These are phyloP conservation scores for Mollisia scopiformis DNA, from an alignment of 2,329 filamentous ascomycete genomes.

Conservation along the genomic window DNA sequence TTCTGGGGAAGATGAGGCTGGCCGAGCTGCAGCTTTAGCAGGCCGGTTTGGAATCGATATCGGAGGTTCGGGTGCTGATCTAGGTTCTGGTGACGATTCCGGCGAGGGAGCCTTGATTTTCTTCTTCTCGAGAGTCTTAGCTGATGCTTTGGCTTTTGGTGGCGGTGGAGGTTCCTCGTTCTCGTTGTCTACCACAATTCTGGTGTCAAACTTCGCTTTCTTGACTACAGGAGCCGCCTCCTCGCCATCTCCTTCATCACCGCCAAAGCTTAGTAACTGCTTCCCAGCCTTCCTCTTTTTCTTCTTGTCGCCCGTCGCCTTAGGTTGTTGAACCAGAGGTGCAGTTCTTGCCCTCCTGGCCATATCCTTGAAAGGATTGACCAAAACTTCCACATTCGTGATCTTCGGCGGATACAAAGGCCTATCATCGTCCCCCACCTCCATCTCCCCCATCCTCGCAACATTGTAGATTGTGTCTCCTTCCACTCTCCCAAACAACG, in stretches of 20 bases:
- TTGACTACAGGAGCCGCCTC: slow-evolving; percentile 65
- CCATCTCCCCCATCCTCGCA: slow-evolving; percentile 88
- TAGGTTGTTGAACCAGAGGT: slow-evolving; percentile 48
- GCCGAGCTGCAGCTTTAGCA: slow-evolving; percentile 36
- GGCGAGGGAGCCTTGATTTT: slow-evolving; percentile 36
- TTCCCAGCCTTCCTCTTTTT: slow-evolving; percentile 78
- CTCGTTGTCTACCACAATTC: slow-evolving; percentile 67
- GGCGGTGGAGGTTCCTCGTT: slow-evolving; percentile 41
- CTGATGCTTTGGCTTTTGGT: slow-evolving; percentile 33
- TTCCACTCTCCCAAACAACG: slow-evolving; percentile 87
- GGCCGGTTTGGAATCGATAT: slow-evolving; percentile 32
- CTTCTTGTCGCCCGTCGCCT: slow-evolving; percentile 51
- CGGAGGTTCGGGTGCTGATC: slow-evolving; percentile 28
- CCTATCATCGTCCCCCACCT: slow-evolving; percentile 80
- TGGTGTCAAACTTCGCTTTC: slow-evolving; percentile 78
- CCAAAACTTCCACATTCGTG: slow-evolving; percentile 71
- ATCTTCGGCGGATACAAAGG: slow-evolving; percentile 87
- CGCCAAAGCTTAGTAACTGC: slow-evolving; percentile 77
- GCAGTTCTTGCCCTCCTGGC: slow-evolving; percentile 65
- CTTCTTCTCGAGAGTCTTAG: slow-evolving; percentile 38
- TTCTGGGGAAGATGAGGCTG: slow-evolving; percentile 41
- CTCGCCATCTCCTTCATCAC: slow-evolving; percentile 56
- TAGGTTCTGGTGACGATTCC: slow-evolving; percentile 43
- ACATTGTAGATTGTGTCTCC: slow-evolving; percentile 97
- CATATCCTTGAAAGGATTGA: slow-evolving; percentile 85